Evolutionary conservation across 495 filamentous ascomycete species (phyloP), one percentile per base, ranked within the genome.

Genomic region (Podospora bellae-mahoneyi): DNA sequence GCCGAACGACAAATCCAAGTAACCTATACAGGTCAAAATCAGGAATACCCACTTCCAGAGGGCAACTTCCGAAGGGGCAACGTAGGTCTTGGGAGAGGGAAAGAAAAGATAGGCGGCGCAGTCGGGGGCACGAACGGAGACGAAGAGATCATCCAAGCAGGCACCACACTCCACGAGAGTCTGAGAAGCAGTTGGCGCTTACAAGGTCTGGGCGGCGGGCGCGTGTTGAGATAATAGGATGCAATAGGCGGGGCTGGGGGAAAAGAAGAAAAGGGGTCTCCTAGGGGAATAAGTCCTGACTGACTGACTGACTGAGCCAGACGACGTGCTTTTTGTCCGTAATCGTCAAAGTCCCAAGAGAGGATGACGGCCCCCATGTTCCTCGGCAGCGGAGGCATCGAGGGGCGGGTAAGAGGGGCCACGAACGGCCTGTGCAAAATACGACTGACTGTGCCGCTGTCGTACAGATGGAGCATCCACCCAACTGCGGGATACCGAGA

Each of bases 391-490:
- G 34, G 34, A 39, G 5, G 34, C 10, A 39, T 66, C 57, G 39
- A 66, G 44, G 20, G 23, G 58, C 26, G 27, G 18, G 58, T 9
- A 13, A 23, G 27, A 62, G 48, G 60, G 59, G 44, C 58, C 32
- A 34, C 20, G 48, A 23, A 34, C 3, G 23, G 4, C 60, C 10
- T 15, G 60, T 30, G 39, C 39, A 6, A 48, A 48, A 16, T 61
- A 30, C 39, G 39, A 48, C 65, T 18, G 39, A 48, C 65, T 39
- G 65, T 62, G 65, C 65, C 65, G 56, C 65, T 55, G 59, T 30
- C 10, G 59, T 60, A 67, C 65, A 55, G 65, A 39, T 39, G n/a
- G n/a, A 48, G 39, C 39, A 4, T 10, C 39, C 39, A 48, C 39
- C 32, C n/a, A 63, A 63, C 32, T 63, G 61, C 61, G 61, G 27